Conservation (phyloP, 352 stramenopile species). For the Pythium pyrilobum region DNA sequence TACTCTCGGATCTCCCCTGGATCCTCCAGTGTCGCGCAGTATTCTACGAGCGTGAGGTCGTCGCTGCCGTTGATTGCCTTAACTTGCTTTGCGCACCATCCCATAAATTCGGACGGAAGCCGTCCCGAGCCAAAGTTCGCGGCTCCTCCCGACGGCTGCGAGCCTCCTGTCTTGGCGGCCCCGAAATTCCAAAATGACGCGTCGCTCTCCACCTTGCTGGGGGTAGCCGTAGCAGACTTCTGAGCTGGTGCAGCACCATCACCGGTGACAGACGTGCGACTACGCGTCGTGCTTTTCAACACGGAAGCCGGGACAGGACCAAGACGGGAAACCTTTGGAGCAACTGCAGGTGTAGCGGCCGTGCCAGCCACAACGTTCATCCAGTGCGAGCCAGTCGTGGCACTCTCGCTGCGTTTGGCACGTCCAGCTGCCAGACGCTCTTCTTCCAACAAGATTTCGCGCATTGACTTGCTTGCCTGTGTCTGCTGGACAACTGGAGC, state of each 20-base stretch:
- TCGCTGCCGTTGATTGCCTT: slow-evolving; percentile 67
- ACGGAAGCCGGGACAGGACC: slow-evolving; percentile 73
- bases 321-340: slow-evolving; percentile 54
- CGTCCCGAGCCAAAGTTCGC: slow-evolving; percentile 38
- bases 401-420: slow-evolving; percentile 37
- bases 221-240: slow-evolving; percentile 23
- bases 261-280: slow-evolving; percentile 27
- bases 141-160: slow-evolving; percentile 4
- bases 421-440: slow-evolving; percentile 69
- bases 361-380: slow-evolving; percentile 81
- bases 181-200: slow-evolving; percentile 86
- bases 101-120: slow-evolving; percentile 70
- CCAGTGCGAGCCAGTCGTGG: slow-evolving; percentile 60
- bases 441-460: slow-evolving; percentile 79
- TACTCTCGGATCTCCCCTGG: slow-evolving; percentile 94
- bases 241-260: slow-evolving; percentile 1
- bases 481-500: slow-evolving; percentile 21
- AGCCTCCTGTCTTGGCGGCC: slow-evolving; percentile 26
- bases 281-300: slow-evolving; percentile 63
- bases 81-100: slow-evolving; percentile 74
- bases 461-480: slow-evolving; percentile 59
- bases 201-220: slow-evolving; percentile 49
- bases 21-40: slow-evolving; percentile 94
- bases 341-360: slow-evolving; percentile 32
- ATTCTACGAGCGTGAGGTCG: slow-evolving; percentile 88